Evolutionary conservation across 306 rosid genomes (phyloP).

Genomic region (Rubus idaeus): DNA sequence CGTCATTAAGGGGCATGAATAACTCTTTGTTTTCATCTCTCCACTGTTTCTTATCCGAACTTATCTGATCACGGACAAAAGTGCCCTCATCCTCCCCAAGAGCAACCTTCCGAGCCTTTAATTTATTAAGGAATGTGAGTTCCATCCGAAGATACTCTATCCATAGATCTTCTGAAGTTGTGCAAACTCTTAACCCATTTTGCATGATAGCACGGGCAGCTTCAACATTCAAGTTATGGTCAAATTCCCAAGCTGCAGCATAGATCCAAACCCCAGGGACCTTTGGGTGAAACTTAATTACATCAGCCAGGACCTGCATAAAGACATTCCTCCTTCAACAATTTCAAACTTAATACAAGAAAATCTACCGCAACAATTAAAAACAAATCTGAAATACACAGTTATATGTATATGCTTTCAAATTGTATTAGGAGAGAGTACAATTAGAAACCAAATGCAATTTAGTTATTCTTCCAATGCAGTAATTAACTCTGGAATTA

Average conservation of each 20-base stretch:
- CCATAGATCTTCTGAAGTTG: slow-evolving; percentile 85
- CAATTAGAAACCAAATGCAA: not conserved
- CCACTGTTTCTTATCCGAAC: slow-evolving; percentile 66
- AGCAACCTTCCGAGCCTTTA: slow-evolving; percentile 89
- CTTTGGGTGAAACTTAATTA: slow-evolving; percentile 82
- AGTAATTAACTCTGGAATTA: not conserved
- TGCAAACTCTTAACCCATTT: slow-evolving; percentile 78
- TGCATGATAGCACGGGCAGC: slow-evolving; percentile 92
- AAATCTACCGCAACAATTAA: not conserved
- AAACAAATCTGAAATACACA: not conserved
- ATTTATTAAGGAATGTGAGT: slow-evolving; percentile 77
- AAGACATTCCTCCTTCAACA: not conserved
- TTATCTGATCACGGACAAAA: slow-evolving; percentile 39
- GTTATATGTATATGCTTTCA: not conserved
- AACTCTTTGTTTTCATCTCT: slow-evolving; percentile 74
- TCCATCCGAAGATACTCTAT: slow-evolving; percentile 95
- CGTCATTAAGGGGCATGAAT: slow-evolving; percentile 61
- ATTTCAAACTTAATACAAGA: not conserved
- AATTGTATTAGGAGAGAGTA: not conserved
- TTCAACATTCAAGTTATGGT: slow-evolving; percentile 66
- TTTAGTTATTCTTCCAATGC: not conserved
- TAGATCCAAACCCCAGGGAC: slow-evolving; percentile 89
- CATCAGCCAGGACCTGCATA: slow-evolving; percentile 70
- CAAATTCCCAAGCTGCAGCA: slow-evolving; percentile 99
- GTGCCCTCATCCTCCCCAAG: slow-evolving; percentile 86